Evolutionary conservation across 1,284 basidiomycete genomes (phyloP).

Genomic region (Apiotrichum sp.): DNA sequence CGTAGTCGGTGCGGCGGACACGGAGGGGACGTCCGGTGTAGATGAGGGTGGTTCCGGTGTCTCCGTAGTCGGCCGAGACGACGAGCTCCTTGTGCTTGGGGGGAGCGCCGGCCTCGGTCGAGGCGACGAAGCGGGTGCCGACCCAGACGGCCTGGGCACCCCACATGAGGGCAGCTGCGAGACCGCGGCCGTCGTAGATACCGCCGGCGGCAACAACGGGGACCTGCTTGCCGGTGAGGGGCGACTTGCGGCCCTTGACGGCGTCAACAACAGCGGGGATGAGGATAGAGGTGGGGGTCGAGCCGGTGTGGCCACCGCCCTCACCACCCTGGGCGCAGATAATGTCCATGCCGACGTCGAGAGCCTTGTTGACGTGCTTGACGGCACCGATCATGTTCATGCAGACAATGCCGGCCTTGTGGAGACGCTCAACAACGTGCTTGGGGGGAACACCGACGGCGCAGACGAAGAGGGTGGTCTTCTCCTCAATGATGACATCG

Average conservation of each 20-base stretch:
- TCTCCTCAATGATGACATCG: constrained; percentile 81
- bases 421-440: constrained; percentile 67
- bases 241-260: constrained; percentile 64
- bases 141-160: constrained; percentile 84
- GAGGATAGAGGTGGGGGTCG: constrained; percentile 37
- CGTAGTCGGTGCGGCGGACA: constrained; percentile 71
- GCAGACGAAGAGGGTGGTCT: constrained; percentile 73
- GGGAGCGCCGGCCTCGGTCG: constrained; percentile 51
- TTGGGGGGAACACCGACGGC: constrained; percentile 71
- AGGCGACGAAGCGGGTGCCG: constrained; percentile 84
- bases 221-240: constrained; percentile 69
- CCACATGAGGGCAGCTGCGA: constrained; percentile 76
- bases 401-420: constrained; percentile 68
- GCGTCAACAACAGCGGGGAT: constrained; percentile 72
- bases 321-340: constrained; percentile 85
- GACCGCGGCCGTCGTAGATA: constrained; percentile 72
- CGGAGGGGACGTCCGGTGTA: constrained; percentile 82
- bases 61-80: constrained; percentile 41
- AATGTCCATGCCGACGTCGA: constrained; percentile 72
- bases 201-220: constrained; percentile 80
- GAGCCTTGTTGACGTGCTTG: constrained; percentile 74
- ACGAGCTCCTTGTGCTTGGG: constrained; percentile 26
- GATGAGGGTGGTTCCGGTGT: constrained; percentile 68
- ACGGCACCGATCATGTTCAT: constrained; percentile 92
- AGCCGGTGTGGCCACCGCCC: constrained; percentile 61